A percentile compares a stretch with the other conserved stretches of the same genome.
Conservation (phyloP, 306 rosid genomes). For the Lathyrus sativus region DNA sequence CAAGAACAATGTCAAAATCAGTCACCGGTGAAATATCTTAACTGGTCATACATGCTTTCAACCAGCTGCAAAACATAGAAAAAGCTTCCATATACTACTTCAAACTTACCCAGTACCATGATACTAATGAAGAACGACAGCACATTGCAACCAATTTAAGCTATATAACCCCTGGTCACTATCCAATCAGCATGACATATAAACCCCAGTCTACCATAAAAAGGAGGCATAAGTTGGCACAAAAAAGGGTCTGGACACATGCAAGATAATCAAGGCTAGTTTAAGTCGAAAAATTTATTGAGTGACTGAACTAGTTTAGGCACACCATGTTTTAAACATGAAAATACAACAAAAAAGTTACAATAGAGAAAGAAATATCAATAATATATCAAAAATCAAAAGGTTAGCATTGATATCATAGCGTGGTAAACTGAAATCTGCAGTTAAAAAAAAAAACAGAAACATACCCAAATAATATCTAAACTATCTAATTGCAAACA, state of each 20-base stretch:
- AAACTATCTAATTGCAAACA: neutral
- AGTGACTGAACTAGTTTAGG: neutral
- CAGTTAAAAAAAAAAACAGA: too few relatives aligned
- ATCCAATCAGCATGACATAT: slow-evolving; percentile 17
- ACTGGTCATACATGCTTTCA: slow-evolving; percentile 23
- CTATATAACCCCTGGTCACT: slow-evolving; percentile 4
- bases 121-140: slow-evolving; percentile 18
- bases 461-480: neutral
- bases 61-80: slow-evolving; percentile 27
- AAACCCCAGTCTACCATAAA: slow-evolving; percentile 20
- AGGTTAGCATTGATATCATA: neutral
- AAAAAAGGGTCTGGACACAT: slow-evolving; percentile 16
- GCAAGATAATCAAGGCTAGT: slow-evolving; percentile 17
- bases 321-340: slow-evolving; percentile 10
- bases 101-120: neutral
- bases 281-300: neutral
- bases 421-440: neutral
- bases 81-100: neutral
- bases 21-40: slow-evolving; percentile 15
- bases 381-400: slow-evolving; percentile 8
- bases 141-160: neutral
- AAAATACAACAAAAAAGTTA: slow-evolving; percentile 7
- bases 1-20: neutral
- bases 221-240: slow-evolving; percentile 1
- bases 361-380: neutral